Evolutionary conservation across 768 basidiomycete species (phyloP).

Genomic region (Royoungia palumana): DNA sequence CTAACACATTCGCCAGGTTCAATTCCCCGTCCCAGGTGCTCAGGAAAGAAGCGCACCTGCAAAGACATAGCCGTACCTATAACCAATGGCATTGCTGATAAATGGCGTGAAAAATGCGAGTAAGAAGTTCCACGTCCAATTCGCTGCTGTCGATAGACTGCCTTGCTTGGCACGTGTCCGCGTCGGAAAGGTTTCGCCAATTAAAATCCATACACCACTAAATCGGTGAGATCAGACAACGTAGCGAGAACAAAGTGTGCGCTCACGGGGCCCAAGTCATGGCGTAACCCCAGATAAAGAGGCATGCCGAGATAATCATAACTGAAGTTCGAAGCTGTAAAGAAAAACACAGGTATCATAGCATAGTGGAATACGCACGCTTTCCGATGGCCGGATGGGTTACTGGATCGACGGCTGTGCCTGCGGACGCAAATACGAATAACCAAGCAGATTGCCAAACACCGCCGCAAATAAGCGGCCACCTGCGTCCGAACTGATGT

Average conservation of each 20-base stretch:
- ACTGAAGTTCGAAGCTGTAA: constrained; percentile 32
- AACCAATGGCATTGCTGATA: constrained; percentile 54
- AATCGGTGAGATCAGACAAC: neutral
- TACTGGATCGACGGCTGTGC: constrained; percentile 56
- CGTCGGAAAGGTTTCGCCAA: constrained; percentile 74
- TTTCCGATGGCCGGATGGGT: constrained; percentile 49
- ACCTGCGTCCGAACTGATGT: constrained; percentile 58
- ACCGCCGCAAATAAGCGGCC: constrained; percentile 64
- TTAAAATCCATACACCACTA: constrained; percentile 72
- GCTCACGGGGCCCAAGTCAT: constrained; percentile 63
- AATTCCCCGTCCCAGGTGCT: too few relatives aligned
- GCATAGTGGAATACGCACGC: constrained; percentile 33
- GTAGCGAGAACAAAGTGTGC: neutral
- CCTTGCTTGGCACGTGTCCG: constrained; percentile 70
- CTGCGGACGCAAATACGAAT: constrained; percentile 70
- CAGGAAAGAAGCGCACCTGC: constrained; percentile 40
- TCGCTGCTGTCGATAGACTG: constrained; percentile 58
- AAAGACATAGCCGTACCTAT: constrained; percentile 69
- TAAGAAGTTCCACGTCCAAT: constrained; percentile 72
- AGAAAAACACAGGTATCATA: neutral
- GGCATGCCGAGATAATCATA: constrained; percentile 64
- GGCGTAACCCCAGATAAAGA: constrained; percentile 72
- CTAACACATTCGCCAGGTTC: constrained; percentile 15
- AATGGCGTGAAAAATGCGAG: constrained; percentile 80
- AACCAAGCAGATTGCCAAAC: constrained; percentile 70